Evolutionary conservation across 108 stramenopile species (phyloP), one percentile per base, ranked within the genome.

Genomic region (Discostella stelligeroides): DNA sequence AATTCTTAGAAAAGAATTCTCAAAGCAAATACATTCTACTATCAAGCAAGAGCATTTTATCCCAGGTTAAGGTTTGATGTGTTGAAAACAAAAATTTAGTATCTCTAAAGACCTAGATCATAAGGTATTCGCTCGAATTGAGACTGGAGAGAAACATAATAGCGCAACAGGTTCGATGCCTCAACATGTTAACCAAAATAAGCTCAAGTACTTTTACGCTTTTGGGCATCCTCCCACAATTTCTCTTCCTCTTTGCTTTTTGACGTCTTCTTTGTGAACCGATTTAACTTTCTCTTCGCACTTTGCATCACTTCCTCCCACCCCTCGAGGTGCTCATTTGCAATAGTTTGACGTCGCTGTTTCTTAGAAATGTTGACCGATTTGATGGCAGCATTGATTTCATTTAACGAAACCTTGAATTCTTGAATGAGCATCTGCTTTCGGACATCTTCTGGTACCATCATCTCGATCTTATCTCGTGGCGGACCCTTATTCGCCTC

Each of bases 391-490:
- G 42, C 66, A 23, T 80, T 73, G 55, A 80, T n/a, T 17, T 73
- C 79, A 13, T 38, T 42, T n/a, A 65, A 21, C 6, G 72, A 53
- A 18, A 80, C 68, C 10, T 62, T 57, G 28, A 80, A 80, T 60
- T 68, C 72, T 15, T 69, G 48, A 37, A 62, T 72, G 23, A 80
- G 79, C 72, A 80, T 80, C 17, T 40, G 8, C 25, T 49, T 80
- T 12, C 79, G 72, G 41, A 80, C 55, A 11, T 24, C 39, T 8
- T 72, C 30, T 8, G 79, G 79, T 1, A 80, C 79, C 79, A 73
- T 69, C 79, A 80, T 73, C 40, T 80, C 79, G 28, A 73, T 59
- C 49, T 80, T 73, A 62, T 73, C 72, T 17, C 79, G 72, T 59
- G 79, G 29, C 38, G 79, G 68, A 45, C 79, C 79, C 63, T 70